Base-by-base conservation (phyloP, 768 basidiomycete species). In the Boletus tylopilopsis region DNA sequence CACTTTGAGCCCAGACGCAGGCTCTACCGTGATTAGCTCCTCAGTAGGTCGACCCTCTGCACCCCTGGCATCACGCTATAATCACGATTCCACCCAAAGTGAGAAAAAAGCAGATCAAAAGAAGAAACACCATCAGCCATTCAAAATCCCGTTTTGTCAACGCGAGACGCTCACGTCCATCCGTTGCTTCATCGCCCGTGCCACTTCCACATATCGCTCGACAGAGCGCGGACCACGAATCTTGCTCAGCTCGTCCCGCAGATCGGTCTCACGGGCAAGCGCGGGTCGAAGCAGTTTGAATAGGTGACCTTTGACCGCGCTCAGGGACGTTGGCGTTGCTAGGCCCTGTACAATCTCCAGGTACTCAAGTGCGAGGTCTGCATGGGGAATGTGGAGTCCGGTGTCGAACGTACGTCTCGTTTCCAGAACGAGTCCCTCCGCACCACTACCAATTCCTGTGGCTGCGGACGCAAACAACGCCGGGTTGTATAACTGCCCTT, bases 401-500 rank as follows among this genome's bases (percentile, higher is more conserved):
- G 73, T 66, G 37, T 69, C 60, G n/a, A 74, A 67, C 2, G 62
- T 49, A 7, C 61, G 40, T 24, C 43, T 49, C 36, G 11, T 49
- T 24, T 47, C 42, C 0, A 29, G 9, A 3, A 25, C 11, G 18
- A 22, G 12, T 29, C 2, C 5, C 15, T 36, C 25, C 11, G 13
- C 4, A 13, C 23, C 18, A 6, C 1, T 5, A 18, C 18, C 27
- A 1, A 19, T 64, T 0, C 71, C 64, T n/a, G 62, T 27, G 24
- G 29, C 25, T 12, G 64, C 54, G 70, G 63, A 30, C 61, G 69
- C 68, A 58, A 90, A 97, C 12, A 97, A 63, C 0, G 92, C 84
- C 0, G 90, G 87, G 61, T 99, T 97, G 65, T 96, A 96, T 0
- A 99, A 73, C 54, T 94, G 85, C 0, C 91, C 94, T 71, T 96